Base-by-base conservation (phyloP, 129 eudicot genomes). In the Escallonia rubra region DNA sequence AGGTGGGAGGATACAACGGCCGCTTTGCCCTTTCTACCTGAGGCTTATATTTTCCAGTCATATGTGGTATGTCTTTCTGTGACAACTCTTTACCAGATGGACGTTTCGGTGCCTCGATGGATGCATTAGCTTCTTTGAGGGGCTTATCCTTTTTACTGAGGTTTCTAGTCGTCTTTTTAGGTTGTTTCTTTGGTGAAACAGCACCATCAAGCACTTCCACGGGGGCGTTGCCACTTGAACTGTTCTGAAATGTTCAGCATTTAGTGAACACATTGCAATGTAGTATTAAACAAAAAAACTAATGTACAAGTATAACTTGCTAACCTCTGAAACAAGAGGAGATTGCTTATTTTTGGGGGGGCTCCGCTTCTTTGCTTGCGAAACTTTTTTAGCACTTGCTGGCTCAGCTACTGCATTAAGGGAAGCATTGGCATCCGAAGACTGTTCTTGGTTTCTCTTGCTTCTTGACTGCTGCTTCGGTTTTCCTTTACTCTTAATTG, bases 1-100 rank as follows among this genome's bases (percentile, higher is more conserved):
- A 81, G 4, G 68, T 69, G 13, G 98, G 98, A 57, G 98, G 98
- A 72, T 86, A 93, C 67, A 93, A 70, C 59, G 84, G 88, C 43
- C 72, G 81, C 64, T 76, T 74, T 62, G 64, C 55, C 64, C 56
- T 79, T 47, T 43, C 64, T 54, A 57, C 63, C 58, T 10, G 61
- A 45, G 75, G 68, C 81, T 73, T 85, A 6, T 55, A 51, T 39
- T 47, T 79, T 47, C 64, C 62, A 65, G 23, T 73, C 69, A 70
- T 43, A 9, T 15, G 41, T 39, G 80, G 42, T 48, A 43, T 70
- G 55, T 74, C 57, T 55, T 65, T 74, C 50, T 44, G 70, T 53
- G 89, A 51, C 64, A 53, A 70, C 50, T 75, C 85, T 8, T 23
- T 68, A 48, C 59, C 78, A 43, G 71, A 69, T 73, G 80, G 14